A percentile compares a stretch with the other conserved stretches of the same genome.
phyloP scores from a whole-genome alignment of 2,329 filamentous ascomycete genomes.

The Colletotrichum tamarilloi region DNA sequence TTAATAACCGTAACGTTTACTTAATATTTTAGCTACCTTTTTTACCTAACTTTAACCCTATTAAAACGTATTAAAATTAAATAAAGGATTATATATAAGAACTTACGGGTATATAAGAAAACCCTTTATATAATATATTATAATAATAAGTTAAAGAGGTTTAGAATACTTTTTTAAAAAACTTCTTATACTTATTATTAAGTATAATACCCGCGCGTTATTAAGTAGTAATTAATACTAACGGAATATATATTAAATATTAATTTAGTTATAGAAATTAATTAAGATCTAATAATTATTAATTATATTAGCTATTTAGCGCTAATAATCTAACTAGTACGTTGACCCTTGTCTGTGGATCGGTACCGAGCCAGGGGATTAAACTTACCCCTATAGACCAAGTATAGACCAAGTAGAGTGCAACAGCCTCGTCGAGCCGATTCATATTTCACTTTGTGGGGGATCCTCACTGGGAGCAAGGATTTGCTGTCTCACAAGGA shows the following conservation, averaged over 20 bases:
- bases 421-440: slow-evolving; percentile 25
- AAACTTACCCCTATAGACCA: no score
- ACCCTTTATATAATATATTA: not conserved
- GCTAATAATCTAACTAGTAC: no score
- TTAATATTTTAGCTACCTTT: not conserved
- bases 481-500: slow-evolving; percentile 24
- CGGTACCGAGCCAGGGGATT: no score
- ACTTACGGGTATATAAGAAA: not conserved
- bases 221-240: not conserved
- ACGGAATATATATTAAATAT: no score
- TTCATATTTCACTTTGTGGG: slow-evolving; percentile 22
- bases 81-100: slow-evolving; percentile 11
- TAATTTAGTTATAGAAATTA: no score
- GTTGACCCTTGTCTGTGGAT: no score
- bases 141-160: not conserved
- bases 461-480: slow-evolving; percentile 28
- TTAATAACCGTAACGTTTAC: not conserved
- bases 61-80: not conserved
- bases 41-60: not conserved
- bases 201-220: not conserved
- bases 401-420: no score
- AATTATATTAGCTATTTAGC: no score
- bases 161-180: not conserved
- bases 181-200: not conserved
- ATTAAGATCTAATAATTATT: no score